Conservation (phyloP, 176 grass and related monocot species). For the Musa beccarii region DNA sequence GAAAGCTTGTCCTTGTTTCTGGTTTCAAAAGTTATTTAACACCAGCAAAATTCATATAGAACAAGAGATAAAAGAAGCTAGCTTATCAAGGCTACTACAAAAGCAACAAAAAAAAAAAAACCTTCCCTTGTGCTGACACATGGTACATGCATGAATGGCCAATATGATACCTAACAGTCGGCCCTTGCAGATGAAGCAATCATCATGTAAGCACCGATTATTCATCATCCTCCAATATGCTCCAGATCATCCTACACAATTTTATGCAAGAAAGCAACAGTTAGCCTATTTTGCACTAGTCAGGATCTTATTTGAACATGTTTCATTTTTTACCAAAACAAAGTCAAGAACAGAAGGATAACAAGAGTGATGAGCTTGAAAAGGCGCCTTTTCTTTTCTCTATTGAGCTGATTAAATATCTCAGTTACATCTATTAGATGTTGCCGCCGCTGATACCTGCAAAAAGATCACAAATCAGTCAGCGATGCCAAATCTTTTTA, state of each 20-base stretch:
- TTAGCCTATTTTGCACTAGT: neutral
- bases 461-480: neutral
- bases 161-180: no score
- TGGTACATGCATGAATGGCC: no score
- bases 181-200: no score
- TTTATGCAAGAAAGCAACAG: constrained; percentile 8
- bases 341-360: constrained; percentile 67
- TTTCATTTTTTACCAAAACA: constrained; percentile 58
- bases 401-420: constrained; percentile 88
- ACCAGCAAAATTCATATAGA: no score
- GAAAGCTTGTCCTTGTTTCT: no score
- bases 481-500: neutral
- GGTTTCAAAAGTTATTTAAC: no score
- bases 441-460: constrained; percentile 60
- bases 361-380: constrained; percentile 76
- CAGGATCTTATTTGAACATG: neutral
- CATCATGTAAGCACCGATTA: constrained; percentile 12
- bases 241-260: constrained; percentile 86
- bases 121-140: no score
- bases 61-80: no score
- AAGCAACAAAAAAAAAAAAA: no score
- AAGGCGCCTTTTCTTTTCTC: constrained; percentile 77
- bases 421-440: constrained; percentile 97
- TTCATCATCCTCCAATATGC: constrained; percentile 68
- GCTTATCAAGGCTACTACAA: no score